phyloP scores from a whole-genome alignment of 2,329 filamentous ascomycete species.

The Penicillium sp. region DNA sequence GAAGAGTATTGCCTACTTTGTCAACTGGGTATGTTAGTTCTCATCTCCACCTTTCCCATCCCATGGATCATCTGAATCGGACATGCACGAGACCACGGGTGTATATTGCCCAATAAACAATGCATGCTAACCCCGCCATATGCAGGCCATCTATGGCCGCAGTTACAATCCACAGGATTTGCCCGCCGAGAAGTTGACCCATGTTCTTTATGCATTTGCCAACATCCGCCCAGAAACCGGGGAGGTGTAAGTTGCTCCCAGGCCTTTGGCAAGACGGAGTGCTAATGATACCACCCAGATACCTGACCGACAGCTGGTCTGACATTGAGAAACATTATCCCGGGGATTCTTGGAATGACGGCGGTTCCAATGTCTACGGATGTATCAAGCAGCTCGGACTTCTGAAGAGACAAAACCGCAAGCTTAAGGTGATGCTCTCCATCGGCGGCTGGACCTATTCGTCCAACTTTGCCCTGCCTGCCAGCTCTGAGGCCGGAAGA shows the following conservation, averaged over 20 bases:
- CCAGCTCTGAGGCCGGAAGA: constrained; percentile 55
- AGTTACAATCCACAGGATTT: constrained; percentile 82
- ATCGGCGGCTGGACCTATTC: constrained; percentile 79
- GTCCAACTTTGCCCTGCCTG: constrained; percentile 66
- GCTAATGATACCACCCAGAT: constrained; percentile 22
- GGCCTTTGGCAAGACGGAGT: not conserved
- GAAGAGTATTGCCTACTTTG: constrained; percentile 41
- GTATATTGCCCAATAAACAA: not conserved
- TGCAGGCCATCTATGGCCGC: constrained; percentile 73
- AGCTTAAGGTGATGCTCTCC: constrained; percentile 73
- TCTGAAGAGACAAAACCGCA: constrained; percentile 69
- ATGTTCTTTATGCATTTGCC: constrained; percentile 86
- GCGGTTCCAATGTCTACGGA: constrained; percentile 69
- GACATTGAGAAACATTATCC: constrained; percentile 66
- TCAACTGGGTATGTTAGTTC: constrained; percentile 40
- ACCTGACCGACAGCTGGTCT: constrained; percentile 62
- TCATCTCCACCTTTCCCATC: not conserved
- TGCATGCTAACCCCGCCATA: not conserved
- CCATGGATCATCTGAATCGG: not conserved
- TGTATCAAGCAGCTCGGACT: constrained; percentile 70
- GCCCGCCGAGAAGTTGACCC: constrained; percentile 73
- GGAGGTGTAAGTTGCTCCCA: constrained; percentile 58
- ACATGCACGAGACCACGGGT: not conserved
- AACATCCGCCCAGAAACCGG: constrained; percentile 71
- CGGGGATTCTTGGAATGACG: constrained; percentile 61